Conservation (phyloP, 768 basidiomycete genomes). For the Leccinum subtestaceum region DNA sequence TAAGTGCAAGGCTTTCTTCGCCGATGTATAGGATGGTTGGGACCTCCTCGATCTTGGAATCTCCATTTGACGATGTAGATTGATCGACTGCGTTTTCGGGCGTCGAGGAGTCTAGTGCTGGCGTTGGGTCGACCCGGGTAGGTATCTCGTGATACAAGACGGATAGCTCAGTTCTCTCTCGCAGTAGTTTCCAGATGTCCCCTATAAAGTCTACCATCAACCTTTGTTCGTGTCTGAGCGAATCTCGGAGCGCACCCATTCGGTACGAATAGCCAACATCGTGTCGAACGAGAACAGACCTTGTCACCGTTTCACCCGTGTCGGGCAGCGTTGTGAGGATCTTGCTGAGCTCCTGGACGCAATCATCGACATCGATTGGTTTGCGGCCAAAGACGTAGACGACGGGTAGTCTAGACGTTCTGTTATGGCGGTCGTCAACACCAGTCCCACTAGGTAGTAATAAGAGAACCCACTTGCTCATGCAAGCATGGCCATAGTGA, state of each 20-base stretch:
- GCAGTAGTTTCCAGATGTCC: conserved; percentile 17
- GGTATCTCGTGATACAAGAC: conserved; percentile 40
- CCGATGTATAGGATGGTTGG: conserved; percentile 62
- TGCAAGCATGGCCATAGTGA: conserved; percentile 95
- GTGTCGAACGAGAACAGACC: conserved; percentile 57
- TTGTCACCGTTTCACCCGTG: conserved; percentile 1
- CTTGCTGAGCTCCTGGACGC: conserved; percentile 41
- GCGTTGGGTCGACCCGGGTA: conserved; percentile 22
- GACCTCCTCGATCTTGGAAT: neutral
- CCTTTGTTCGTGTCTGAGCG: neutral
- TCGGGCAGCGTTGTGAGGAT: conserved; percentile 25
- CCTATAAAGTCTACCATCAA: conserved; percentile 7
- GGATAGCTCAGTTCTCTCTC: conserved; percentile 25
- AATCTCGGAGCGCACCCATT: conserved; percentile 44
- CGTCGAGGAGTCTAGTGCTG: neutral
- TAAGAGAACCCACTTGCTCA: conserved; percentile 69
- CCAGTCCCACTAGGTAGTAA: neutral
- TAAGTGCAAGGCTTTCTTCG: conserved; percentile 71
- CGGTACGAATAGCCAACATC: conserved; percentile 77
- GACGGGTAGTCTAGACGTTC: conserved; percentile 84
- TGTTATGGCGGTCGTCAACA: conserved; percentile 29
- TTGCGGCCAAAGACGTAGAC: conserved; percentile 89
- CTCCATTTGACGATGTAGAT: neutral
- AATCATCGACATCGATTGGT: conserved; percentile 53
- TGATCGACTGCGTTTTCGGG: neutral